Conservation (phyloP, 202 grass and related monocot genomes). For the Panicum virgatum region DNA sequence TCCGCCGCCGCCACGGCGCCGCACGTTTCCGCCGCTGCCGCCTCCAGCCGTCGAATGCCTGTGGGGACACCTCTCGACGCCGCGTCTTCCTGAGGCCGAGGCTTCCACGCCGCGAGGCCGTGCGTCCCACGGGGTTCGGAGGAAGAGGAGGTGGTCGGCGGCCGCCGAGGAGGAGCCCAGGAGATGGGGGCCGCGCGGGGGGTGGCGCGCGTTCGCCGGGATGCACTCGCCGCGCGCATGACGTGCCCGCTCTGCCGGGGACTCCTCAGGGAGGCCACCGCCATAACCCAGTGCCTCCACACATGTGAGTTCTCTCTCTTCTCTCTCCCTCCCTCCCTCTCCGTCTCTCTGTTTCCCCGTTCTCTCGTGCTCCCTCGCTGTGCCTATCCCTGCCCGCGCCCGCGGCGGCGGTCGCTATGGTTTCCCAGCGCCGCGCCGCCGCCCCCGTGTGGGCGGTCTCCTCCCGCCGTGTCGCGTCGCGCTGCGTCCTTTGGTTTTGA, state of each 20-base stretch:
- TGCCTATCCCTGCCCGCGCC: background rate
- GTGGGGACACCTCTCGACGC: background rate
- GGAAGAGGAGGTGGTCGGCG: constrained; percentile 21
- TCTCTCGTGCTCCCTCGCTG: background rate
- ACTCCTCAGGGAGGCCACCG: constrained; percentile 74
- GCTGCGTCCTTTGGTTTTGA: constrained; percentile 3
- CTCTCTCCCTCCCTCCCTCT: background rate
- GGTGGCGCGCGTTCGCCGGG: constrained; percentile 48
- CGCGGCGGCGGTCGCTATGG: background rate
- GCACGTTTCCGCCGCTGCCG: background rate
- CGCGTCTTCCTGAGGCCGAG: background rate
- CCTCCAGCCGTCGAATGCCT: background rate
- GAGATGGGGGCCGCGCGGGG: constrained; percentile 36
- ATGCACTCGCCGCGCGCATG: constrained; percentile 48
- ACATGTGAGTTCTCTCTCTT: constrained; percentile 83
- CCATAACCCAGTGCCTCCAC: constrained; percentile 87
- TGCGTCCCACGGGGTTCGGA: background rate
- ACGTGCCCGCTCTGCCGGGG: constrained; percentile 85
- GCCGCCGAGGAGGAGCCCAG: constrained; percentile 25
- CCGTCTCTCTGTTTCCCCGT: background rate
- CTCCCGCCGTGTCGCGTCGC: background rate
- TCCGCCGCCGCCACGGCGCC: background rate
- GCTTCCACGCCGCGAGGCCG: background rate
- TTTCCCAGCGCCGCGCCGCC: background rate
- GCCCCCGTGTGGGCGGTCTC: background rate